Base-by-base conservation (phyloP, 768 basidiomycete genomes). In the Auriculariales sp. region DNA sequence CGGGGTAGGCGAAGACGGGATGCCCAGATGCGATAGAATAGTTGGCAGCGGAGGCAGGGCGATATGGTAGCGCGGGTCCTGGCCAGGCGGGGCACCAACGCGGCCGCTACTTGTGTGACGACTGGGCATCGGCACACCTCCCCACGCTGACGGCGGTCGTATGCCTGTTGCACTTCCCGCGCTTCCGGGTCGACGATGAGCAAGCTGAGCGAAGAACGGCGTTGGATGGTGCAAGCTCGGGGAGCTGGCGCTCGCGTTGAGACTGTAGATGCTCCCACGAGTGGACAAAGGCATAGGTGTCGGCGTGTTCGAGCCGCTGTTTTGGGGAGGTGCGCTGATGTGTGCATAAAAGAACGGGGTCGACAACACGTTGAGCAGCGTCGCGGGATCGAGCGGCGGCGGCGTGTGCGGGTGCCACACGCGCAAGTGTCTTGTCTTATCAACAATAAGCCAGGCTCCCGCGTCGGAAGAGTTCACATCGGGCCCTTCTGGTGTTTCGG, bases 401-500 rank as follows among this genome's bases (percentile, higher is more conserved):
- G 1, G 39, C 10, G 1, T 10, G 17, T 1, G 5, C 39, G 0
- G 19, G 4, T 7, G 22, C 39, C 39, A 44, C 1, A 44, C 39
- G 6, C 5, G 7, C 0, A 44, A 15, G 1, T 9, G 17, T 4
- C 7, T 24, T 3, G 12, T 12, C 14, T 19, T 22, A 10, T 44
- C 5, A 5, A 44, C 22, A 7, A 44, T 15, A 9, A 32, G 7
- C 31, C 31, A 32, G 9, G 31, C 7, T 25, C 19, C 22, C 7
- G 39, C 22, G 1, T 5, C 7, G 9, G 17, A 7, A 3, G 39
- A 57, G 35, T 55, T 53, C 49, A 52, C 53, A 7, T 64, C 61
- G 17, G 31, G 17, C 25, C 48, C 32, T 3, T 61, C 58, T 0
- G 59, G 58, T 0, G 72, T 34, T 3, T 36, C 36, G 1, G 82